A percentile compares a stretch with the other conserved stretches of the same genome.
These are phyloP conservation scores for Blastobotrys buckinghamii DNA, from an alignment of 1,139 yeast genomes.

Conservation along the genomic window DNA sequence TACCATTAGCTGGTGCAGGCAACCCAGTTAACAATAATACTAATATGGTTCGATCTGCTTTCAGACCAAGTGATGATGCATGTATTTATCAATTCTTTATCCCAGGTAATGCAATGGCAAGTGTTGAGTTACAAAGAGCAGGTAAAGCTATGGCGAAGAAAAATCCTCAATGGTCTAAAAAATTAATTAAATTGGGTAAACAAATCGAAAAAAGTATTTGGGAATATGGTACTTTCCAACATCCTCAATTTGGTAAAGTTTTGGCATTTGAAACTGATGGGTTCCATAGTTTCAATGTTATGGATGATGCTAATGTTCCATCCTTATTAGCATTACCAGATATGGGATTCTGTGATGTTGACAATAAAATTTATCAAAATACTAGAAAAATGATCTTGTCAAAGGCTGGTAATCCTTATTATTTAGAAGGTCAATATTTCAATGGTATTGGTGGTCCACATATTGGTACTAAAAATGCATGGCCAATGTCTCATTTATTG, in stretches of 20 bases:
- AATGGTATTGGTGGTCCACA: slow-evolving; percentile 92
- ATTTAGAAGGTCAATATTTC: slow-evolving; percentile 52
- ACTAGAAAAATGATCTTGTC: slow-evolving; percentile 71
- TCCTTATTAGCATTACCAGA: slow-evolving; percentile 75
- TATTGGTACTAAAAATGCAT: slow-evolving; percentile 69
- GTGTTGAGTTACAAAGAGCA: slow-evolving; percentile 47
- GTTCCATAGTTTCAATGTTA: slow-evolving; percentile 57
- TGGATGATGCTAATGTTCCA: slow-evolving; percentile 91
- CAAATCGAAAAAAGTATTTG: slow-evolving; percentile 52
- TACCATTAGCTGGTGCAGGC: slow-evolving; percentile 69
- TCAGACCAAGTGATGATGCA: slow-evolving; percentile 85
- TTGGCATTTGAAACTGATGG: slow-evolving; percentile 88
- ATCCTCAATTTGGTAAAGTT: slow-evolving; percentile 64
- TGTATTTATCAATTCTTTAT: slow-evolving; percentile 69
- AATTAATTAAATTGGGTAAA: slow-evolving; percentile 37
- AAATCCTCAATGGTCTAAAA: slow-evolving; percentile 20
- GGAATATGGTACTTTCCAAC: slow-evolving; percentile 55
- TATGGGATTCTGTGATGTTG: slow-evolving; percentile 49
- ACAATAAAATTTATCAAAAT: slow-evolving; percentile 60
- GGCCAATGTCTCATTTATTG: slow-evolving; percentile 85
- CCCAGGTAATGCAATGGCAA: slow-evolving; percentile 75
- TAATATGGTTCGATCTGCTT: slow-evolving; percentile 71
- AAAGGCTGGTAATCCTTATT: slow-evolving; percentile 74
- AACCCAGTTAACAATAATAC: slow-evolving; percentile 67
- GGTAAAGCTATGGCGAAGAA: slow-evolving; percentile 20